These are phyloP conservation scores for Fusarium setosum DNA, from an alignment of 2,329 filamentous ascomycete genomes.

Conservation along the genomic window DNA sequence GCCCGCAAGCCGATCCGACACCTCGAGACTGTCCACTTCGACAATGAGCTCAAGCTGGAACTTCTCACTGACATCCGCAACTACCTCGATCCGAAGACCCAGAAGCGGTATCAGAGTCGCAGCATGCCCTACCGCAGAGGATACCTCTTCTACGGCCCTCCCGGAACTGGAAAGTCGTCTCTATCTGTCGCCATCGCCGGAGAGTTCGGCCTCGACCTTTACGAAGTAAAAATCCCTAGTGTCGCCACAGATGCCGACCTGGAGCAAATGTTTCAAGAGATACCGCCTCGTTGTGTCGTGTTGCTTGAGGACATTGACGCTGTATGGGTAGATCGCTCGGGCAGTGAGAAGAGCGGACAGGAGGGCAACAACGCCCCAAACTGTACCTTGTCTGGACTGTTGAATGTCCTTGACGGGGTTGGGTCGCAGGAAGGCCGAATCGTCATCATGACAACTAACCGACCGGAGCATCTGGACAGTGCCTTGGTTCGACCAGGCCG, in stretches of 20 bases:
- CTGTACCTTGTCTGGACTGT: slow-evolving; percentile 70
- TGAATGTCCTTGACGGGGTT: slow-evolving; percentile 79
- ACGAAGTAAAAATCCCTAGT: slow-evolving; percentile 61
- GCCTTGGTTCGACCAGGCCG: slow-evolving; percentile 74
- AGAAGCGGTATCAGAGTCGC: slow-evolving; percentile 71
- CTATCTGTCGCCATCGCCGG: slow-evolving; percentile 64
- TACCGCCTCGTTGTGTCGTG: slow-evolving; percentile 64
- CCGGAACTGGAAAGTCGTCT: slow-evolving; percentile 70
- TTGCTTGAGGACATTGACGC: slow-evolving; percentile 67
- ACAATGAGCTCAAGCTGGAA: slow-evolving; percentile 56
- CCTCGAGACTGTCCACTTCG: slow-evolving; percentile 63
- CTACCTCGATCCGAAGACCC: slow-evolving; percentile 60
- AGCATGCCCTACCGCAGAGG: slow-evolving; percentile 56
- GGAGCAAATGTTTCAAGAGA: slow-evolving; percentile 62
- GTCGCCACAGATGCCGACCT: slow-evolving; percentile 62
- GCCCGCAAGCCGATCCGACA: slow-evolving; percentile 60
- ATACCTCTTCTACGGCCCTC: slow-evolving; percentile 73
- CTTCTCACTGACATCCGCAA: slow-evolving; percentile 63
- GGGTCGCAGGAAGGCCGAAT: slow-evolving; percentile 76
- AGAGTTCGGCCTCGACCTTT: slow-evolving; percentile 62
- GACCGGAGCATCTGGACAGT: slow-evolving; percentile 71
- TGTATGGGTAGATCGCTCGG: slow-evolving; percentile 46
- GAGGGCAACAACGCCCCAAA: slow-evolving; percentile 33
- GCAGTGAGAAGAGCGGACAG: slow-evolving; percentile 22
- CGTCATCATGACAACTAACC: slow-evolving; percentile 80